phyloP scores from a whole-genome alignment of 2,329 filamentous ascomycete species.

The Cordyceps tenuipes region DNA sequence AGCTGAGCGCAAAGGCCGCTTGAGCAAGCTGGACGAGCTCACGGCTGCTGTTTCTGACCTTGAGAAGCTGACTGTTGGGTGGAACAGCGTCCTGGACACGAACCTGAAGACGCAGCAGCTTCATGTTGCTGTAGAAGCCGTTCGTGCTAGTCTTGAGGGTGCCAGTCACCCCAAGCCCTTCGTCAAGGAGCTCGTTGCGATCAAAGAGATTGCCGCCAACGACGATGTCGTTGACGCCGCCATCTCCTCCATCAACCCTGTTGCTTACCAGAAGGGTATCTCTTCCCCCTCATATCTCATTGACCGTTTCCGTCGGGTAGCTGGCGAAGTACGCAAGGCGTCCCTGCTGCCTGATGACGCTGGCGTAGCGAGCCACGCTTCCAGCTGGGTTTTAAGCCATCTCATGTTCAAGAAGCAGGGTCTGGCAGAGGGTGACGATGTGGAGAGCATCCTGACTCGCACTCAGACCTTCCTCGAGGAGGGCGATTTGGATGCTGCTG shows the following conservation, averaged over 20 bases:
- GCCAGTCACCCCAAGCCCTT: conserved; percentile 69
- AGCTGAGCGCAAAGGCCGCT: conserved; percentile 74
- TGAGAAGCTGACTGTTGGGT: conserved; percentile 78
- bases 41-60: conserved; percentile 71
- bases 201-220: conserved; percentile 82
- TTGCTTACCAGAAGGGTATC: conserved; percentile 87
- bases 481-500: conserved; percentile 82
- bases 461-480: conserved; percentile 89
- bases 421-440: conserved; percentile 74
- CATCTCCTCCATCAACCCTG: conserved; percentile 91
- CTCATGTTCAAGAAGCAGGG: conserved; percentile 93
- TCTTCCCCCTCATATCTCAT: conserved; percentile 77
- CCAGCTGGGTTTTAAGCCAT: conserved; percentile 82
- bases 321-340: conserved; percentile 87
- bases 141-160: conserved; percentile 73
- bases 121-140: conserved; percentile 89
- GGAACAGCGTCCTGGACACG: conserved; percentile 82
- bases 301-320: conserved; percentile 91
- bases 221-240: conserved; percentile 85
- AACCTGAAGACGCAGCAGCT: conserved; percentile 94
- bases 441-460: conserved; percentile 85
- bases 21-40: conserved; percentile 78
- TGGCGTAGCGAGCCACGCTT: conserved; percentile 88
- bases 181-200: conserved; percentile 81
- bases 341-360: conserved; percentile 86